phyloP scores from a whole-genome alignment of 2,329 filamentous ascomycete genomes.

The Magnaporthiopsis incrustans region DNA sequence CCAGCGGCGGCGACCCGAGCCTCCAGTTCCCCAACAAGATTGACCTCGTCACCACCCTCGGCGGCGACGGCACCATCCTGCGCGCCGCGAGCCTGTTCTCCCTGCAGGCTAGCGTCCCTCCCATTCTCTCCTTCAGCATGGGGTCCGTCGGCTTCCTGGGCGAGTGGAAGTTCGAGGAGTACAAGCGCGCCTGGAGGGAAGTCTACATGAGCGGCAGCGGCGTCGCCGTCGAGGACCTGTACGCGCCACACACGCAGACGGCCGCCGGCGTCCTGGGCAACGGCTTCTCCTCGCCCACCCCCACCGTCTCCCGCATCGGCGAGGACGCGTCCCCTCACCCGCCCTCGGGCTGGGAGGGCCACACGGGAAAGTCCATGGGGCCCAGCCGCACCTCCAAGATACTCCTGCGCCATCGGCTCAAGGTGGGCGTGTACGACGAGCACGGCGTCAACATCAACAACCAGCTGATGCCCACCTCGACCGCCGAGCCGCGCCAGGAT shows the following conservation, averaged over 20 bases:
- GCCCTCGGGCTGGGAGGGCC: conserved; percentile 55
- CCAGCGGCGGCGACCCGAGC: conserved; percentile 32
- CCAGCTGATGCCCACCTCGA: conserved; percentile 39
- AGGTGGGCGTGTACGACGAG: conserved; percentile 74
- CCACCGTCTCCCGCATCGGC: conserved; percentile 4
- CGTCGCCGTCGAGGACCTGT: conserved; percentile 37
- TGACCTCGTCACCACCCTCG: conserved; percentile 82
- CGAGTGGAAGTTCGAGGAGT: conserved; percentile 92
- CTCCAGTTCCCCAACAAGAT: conserved; percentile 66
- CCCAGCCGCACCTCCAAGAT: conserved; percentile 66
- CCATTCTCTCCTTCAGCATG: conserved; percentile 93
- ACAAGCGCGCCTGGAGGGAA: conserved; percentile 85
- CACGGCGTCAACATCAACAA: conserved; percentile 53
- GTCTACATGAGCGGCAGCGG: conserved; percentile 73
- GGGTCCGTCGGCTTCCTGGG: conserved; percentile 90
- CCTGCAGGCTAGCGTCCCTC: conserved; percentile 71
- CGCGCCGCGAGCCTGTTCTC: conserved; percentile 83
- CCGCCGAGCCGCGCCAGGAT: conserved; percentile 30
- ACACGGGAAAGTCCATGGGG: conserved; percentile 77
- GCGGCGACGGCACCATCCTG: conserved; percentile 86
- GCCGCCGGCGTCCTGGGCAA: conserved; percentile 20
- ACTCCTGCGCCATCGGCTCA: conserved; percentile 76
- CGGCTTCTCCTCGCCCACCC: background rate
- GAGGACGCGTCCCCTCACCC: conserved; percentile 12
- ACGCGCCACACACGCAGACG: conserved; percentile 30